These are phyloP conservation scores for Ophiobolus disseminans DNA, from an alignment of 2,329 filamentous ascomycete species.

Conservation along the genomic window DNA sequence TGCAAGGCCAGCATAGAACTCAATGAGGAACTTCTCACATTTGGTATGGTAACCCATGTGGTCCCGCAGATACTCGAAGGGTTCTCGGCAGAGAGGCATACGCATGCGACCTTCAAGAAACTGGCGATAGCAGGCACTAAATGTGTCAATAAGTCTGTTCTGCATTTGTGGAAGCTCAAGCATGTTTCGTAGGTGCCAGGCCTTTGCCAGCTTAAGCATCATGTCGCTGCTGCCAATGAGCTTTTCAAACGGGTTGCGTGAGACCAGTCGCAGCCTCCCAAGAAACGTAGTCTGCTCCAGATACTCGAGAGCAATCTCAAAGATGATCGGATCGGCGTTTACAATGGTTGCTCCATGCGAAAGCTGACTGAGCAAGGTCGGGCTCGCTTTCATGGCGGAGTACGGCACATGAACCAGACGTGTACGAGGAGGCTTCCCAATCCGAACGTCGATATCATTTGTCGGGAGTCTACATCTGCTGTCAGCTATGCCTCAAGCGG, in stretches of 20 bases:
- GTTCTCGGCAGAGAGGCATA: slow-evolving; percentile 5
- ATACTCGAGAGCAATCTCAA: slow-evolving; percentile 10
- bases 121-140: slow-evolving; percentile 10
- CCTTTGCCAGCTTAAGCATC: slow-evolving; percentile 20
- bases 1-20: slow-evolving; percentile 19
- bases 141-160: slow-evolving; percentile 19
- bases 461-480: not conserved
- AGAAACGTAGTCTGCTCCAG: slow-evolving; percentile 2
- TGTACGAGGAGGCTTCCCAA: slow-evolving; percentile 8
- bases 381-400: not conserved
- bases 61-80: slow-evolving; percentile 12
- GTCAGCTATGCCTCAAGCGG: not conserved
- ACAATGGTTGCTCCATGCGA: slow-evolving; percentile 6
- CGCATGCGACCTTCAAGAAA: slow-evolving; percentile 1
- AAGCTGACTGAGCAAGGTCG: not conserved
- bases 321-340: slow-evolving; percentile 10
- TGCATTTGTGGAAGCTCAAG: slow-evolving; percentile 15
- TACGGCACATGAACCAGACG: slow-evolving; percentile 1
- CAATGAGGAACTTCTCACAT: slow-evolving; percentile 22
- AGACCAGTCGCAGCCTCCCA: not conserved
- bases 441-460: slow-evolving; percentile 4
- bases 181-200: slow-evolving; percentile 20
- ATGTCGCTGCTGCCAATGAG: slow-evolving; percentile 7
- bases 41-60: slow-evolving; percentile 15
- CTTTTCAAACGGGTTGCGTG: slow-evolving; percentile 5